phyloP scores from a whole-genome alignment of 495 filamentous ascomycete species.

The Parmelia sp. region DNA sequence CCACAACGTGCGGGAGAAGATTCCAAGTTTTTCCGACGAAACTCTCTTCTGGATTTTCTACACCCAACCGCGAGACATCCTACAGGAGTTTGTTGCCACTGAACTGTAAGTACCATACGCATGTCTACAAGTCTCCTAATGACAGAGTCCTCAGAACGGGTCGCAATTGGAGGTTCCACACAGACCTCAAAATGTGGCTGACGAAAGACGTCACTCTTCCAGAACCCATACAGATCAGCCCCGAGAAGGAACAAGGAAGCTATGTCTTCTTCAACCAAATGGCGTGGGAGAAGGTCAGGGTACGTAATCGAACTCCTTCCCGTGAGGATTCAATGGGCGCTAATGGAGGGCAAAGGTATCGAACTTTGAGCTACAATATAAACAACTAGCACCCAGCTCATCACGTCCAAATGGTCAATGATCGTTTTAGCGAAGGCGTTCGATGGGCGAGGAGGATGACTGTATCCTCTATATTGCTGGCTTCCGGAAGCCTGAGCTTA shows the following conservation, averaged over 20 bases:
- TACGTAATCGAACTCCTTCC: constrained; percentile 39
- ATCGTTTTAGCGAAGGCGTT: constrained; percentile 19
- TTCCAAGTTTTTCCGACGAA: constrained; percentile 79
- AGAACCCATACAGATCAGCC: constrained; percentile 59
- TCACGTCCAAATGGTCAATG: constrained; percentile 7
- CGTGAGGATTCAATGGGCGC: background rate
- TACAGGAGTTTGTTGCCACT: constrained; percentile 76
- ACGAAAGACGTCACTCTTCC: constrained; percentile 74
- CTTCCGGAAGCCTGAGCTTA: background rate
- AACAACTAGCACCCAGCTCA: constrained; percentile 13
- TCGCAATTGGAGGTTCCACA: constrained; percentile 92
- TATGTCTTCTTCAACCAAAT: constrained; percentile 86
- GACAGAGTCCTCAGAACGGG: constrained; percentile 36
- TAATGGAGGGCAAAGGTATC: constrained; percentile 5
- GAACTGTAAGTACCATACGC: constrained; percentile 54
- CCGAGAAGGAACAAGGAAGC: constrained; percentile 71
- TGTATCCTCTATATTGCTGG: background rate
- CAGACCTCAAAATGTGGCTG: constrained; percentile 80
- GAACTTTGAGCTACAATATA: constrained; percentile 18
- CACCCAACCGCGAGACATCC: constrained; percentile 72
- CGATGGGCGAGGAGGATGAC: background rate
- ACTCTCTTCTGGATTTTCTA: constrained; percentile 95
- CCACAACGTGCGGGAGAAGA: constrained; percentile 68
- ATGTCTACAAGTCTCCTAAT: constrained; percentile 14
- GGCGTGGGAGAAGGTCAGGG: constrained; percentile 75